phyloP scores from a whole-genome alignment of 2,329 filamentous ascomycete species.

The Hymenoscyphus fructigenus region DNA sequence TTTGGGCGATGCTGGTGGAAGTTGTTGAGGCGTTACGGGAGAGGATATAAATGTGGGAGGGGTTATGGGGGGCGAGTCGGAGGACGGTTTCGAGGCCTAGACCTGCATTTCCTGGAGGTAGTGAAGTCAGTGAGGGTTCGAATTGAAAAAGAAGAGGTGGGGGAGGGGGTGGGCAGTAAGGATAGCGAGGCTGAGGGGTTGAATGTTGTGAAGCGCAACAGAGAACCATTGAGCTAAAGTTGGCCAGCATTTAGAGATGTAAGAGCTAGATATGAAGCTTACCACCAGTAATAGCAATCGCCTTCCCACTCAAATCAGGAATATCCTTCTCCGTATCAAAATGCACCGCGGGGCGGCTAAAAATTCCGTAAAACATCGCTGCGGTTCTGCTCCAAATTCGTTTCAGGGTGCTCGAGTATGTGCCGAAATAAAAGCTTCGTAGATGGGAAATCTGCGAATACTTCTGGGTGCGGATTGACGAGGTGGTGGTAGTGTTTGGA shows the following conservation, averaged over 20 bases:
- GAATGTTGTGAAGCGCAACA: no score
- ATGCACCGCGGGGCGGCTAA: background rate
- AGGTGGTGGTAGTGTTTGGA: background rate
- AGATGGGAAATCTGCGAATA: background rate
- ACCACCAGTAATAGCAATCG: constrained; percentile 49
- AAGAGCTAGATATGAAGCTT: background rate
- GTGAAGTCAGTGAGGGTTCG: no score
- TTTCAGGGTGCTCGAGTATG: background rate
- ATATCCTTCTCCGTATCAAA: constrained; percentile 36
- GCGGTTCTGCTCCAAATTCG: background rate
- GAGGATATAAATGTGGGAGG: constrained; percentile 41
- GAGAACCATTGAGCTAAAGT: background rate
- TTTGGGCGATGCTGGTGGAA: constrained; percentile 42
- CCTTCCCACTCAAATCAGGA: constrained; percentile 41
- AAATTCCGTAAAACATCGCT: background rate
- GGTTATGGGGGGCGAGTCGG: constrained; percentile 42
- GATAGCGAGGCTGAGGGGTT: background rate
- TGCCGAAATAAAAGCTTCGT: background rate
- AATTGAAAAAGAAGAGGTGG: no score
- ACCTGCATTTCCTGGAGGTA: constrained; percentile 38
- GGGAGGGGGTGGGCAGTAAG: no score
- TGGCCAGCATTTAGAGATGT: background rate
- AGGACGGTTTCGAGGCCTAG: constrained; percentile 46
- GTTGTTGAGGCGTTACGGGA: constrained; percentile 40
- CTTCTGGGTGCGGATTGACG: background rate